phyloP scores from a whole-genome alignment of 228 moss, liverwort and hornwort species.

The Sphagnum fallax region DNA sequence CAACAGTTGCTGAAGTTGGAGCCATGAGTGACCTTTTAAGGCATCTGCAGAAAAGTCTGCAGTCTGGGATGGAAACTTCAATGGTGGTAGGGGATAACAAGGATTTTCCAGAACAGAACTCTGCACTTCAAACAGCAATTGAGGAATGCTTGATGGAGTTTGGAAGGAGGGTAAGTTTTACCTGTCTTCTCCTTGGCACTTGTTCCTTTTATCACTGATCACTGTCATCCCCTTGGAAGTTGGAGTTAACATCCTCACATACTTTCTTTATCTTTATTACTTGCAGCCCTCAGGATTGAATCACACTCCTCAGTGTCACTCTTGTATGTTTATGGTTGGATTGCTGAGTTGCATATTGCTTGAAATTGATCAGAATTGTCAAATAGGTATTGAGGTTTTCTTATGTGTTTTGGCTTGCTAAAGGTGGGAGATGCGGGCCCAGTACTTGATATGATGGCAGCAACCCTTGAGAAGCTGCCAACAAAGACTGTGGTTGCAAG shows the following conservation, averaged over 20 bases:
- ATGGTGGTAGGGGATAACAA: slow-evolving; percentile 17
- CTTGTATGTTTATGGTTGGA: no score
- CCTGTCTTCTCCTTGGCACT: background rate
- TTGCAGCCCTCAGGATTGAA: no score
- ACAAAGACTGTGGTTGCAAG: slow-evolving; percentile 49
- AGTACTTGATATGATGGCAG: slow-evolving; percentile 92
- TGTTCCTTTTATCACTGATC: background rate
- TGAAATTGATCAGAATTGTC: no score
- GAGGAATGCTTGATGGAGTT: slow-evolving; percentile 85
- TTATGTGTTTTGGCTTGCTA: background rate
- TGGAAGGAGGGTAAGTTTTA: slow-evolving; percentile 58
- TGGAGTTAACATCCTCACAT: background rate
- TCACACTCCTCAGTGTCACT: no score
- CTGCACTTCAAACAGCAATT: slow-evolving; percentile 54
- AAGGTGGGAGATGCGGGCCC: slow-evolving; percentile 86
- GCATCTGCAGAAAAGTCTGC: slow-evolving; percentile 73
- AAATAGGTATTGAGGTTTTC: no score
- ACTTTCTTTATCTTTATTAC: no score
- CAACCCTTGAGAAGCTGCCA: slow-evolving; percentile 69
- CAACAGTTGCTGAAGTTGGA: slow-evolving; percentile 71
- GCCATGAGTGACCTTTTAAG: slow-evolving; percentile 81
- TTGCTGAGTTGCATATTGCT: no score
- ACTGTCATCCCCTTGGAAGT: background rate
- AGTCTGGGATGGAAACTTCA: slow-evolving; percentile 40
- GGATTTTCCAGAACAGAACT: slow-evolving; percentile 29